Conservation (phyloP, 2,329 filamentous ascomycete species). For the Neonectria coccinea region DNA sequence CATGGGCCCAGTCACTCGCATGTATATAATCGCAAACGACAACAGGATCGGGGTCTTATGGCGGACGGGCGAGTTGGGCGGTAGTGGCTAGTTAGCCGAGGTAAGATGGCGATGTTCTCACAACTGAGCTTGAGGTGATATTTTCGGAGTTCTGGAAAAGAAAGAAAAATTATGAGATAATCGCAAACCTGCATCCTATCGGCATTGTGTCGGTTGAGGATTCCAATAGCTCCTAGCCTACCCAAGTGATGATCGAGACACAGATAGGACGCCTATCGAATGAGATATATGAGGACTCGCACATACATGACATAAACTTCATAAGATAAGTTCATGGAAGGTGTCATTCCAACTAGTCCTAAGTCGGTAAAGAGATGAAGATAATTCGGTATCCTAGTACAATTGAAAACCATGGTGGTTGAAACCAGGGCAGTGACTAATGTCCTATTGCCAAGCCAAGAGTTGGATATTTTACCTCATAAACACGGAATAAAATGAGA, state of each 20-base stretch:
- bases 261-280: background rate
- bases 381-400: background rate
- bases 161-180: background rate
- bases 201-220: background rate
- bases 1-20: too few species aligned
- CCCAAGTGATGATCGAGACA: background rate
- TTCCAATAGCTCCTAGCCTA: background rate
- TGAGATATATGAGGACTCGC: fast-evolving
- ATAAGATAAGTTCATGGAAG: too few species aligned
- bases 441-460: background rate
- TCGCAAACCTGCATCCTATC: background rate
- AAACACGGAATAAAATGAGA: background rate
- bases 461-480: background rate
- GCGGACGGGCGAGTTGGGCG: too few species aligned
- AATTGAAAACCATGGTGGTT: too few species aligned
- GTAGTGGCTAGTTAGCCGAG: too few species aligned
- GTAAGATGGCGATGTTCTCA: background rate
- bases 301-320: too few species aligned
- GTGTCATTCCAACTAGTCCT: background rate
- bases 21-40: too few species aligned
- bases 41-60: too few species aligned
- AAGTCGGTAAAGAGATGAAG: background rate
- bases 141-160: background rate
- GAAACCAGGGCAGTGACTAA: background rate
- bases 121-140: background rate